Base-by-base conservation (phyloP, 441 rosid genomes). In the Croton laevigatus region DNA sequence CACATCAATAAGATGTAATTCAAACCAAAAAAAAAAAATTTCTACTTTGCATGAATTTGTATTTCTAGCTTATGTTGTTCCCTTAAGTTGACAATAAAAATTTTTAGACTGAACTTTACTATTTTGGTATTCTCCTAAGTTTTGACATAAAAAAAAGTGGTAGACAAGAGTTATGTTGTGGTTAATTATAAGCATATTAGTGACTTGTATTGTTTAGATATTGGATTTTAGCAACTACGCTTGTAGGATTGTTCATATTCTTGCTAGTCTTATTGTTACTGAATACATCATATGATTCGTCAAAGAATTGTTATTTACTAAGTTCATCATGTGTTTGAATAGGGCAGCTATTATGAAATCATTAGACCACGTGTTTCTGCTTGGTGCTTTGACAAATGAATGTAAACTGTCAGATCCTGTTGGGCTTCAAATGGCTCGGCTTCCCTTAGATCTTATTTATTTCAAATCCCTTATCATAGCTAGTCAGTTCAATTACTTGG, bases 341-440 rank as follows among this genome's bases (percentile, higher is more conserved):
- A 91, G 98, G 86, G 82, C 84, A 55, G 74, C 97, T 63, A 89
- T 94, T 32, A 66, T 85, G 73, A 92, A 88, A 80, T 94, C 99
- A 16, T 72, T 94, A 87, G 97, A 85, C 78, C 91, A 94, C 60
- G 76, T 94, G 82, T 83, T 76, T 52, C 77, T 88, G 85, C 89
- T 94, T 32, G 97, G 97, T 78, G 98, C 99, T 78, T 82, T 92
- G 77, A 86, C 94, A 1, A 94, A 90, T 80, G 98, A 92, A 34
- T 85, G 92, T 73, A 89, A 90, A 81, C 78, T 94, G 69, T 88
- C 91, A 3, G 79, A 89, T 76, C 98, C 97, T 38, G 80, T 78
- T 49, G 98, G 98, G 66, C 83, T 75, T 76, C 98, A 89, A 82
- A 94, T 94, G 98, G 86, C 94, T 71, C 94, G 91, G 78, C 89